These are phyloP conservation scores for Tuber microsphaerosporum DNA, from an alignment of 495 filamentous ascomycete species.

Conservation along the genomic window DNA sequence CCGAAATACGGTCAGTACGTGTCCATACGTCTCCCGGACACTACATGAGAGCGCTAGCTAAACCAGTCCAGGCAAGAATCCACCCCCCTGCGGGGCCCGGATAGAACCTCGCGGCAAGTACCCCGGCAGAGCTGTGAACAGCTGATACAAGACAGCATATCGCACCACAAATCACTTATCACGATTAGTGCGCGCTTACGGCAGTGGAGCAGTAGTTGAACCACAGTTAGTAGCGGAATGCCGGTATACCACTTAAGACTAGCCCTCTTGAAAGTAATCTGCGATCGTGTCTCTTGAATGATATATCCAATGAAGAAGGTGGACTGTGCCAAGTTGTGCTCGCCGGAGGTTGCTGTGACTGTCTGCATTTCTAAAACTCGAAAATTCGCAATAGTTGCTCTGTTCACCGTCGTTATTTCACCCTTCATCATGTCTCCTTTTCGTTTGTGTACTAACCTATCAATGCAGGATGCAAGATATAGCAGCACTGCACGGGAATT, in stretches of 20 bases:
- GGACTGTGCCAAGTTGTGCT: constrained; percentile 54
- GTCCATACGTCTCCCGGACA: background rate
- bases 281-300: constrained; percentile 58
- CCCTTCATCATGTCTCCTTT: too few relatives aligned
- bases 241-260: constrained; percentile 57
- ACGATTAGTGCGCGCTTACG: constrained; percentile 47
- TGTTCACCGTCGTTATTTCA: background rate
- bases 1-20: background rate
- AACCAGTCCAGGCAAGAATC: constrained; percentile 53
- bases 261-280: constrained; percentile 57
- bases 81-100: constrained; percentile 52
- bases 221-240: constrained; percentile 54
- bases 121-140: constrained; percentile 40
- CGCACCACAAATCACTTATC: constrained; percentile 42
- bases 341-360: constrained; percentile 50
- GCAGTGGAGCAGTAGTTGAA: constrained; percentile 47
- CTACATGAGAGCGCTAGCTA: constrained; percentile 33
- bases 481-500: constrained; percentile 46
- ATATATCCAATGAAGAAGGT: constrained; percentile 61
- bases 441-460: constrained; percentile 30
- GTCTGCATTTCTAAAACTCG: constrained; percentile 49
- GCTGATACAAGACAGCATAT: constrained; percentile 15
- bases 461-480: constrained; percentile 44
- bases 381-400: constrained; percentile 53
- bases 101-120: constrained; percentile 50